A percentile compares a stretch with the other conserved stretches of the same genome.
phyloP scores from a whole-genome alignment of 2,329 filamentous ascomycete genomes.

The Calonectria leucothoes region DNA sequence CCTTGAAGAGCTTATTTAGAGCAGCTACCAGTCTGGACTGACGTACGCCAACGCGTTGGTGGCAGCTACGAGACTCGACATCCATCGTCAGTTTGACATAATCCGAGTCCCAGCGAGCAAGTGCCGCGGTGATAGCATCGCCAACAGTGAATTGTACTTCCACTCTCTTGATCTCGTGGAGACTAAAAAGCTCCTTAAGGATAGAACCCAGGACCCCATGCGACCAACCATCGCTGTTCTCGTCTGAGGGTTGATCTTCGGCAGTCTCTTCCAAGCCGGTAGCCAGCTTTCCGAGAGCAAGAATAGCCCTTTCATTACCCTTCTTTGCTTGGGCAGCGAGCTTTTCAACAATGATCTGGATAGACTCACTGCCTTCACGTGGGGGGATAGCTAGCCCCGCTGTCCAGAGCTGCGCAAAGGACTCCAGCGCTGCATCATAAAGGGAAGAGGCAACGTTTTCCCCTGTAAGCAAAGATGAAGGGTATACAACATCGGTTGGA shows the following conservation, averaged over 20 bases:
- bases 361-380: slow-evolving; percentile 42
- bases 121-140: slow-evolving; percentile 83
- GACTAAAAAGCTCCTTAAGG: slow-evolving; percentile 74
- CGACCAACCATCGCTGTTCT: slow-evolving; percentile 45
- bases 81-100: slow-evolving; percentile 81
- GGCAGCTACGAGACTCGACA: slow-evolving; percentile 65
- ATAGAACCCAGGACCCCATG: slow-evolving; percentile 63
- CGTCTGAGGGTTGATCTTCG: neutral
- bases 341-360: slow-evolving; percentile 66
- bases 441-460: slow-evolving; percentile 48
- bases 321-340: slow-evolving; percentile 78
- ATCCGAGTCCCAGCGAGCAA: slow-evolving; percentile 86
- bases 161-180: slow-evolving; percentile 86
- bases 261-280: slow-evolving; percentile 65
- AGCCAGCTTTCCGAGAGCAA: slow-evolving; percentile 82
- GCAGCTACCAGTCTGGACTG: slow-evolving; percentile 61
- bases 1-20: slow-evolving; percentile 78
- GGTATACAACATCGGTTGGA: slow-evolving; percentile 43
- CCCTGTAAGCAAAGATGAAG: slow-evolving; percentile 46
- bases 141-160: slow-evolving; percentile 93
- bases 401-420: slow-evolving; percentile 60
- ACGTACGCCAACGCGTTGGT: slow-evolving; percentile 53
- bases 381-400: slow-evolving; percentile 54
- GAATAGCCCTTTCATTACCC: slow-evolving; percentile 84
- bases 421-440: slow-evolving; percentile 57